Evolutionary conservation across 106 monocot species (phyloP).

Genomic region (Amphibolis antarctica): DNA sequence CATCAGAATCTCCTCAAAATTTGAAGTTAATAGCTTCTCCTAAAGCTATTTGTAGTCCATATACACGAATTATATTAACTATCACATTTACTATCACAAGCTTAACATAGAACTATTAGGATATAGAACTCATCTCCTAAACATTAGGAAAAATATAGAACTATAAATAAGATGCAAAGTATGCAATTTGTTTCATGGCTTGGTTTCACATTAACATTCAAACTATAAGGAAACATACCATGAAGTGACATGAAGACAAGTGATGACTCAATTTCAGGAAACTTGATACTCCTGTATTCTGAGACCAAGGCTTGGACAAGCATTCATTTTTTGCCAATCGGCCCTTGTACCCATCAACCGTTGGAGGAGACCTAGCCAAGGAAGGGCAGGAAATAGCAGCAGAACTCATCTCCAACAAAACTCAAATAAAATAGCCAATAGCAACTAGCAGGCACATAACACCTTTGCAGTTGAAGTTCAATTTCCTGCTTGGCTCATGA

Average conservation of each 20-base stretch:
- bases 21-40: too few relatives aligned
- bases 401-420: neutral
- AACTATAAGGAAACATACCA: constrained; percentile 1
- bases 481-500: too few relatives aligned
- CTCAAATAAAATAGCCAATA: neutral
- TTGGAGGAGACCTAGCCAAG: neutral
- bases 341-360: neutral
- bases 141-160: neutral
- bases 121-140: too few relatives aligned
- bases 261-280: neutral
- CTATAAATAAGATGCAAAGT: neutral
- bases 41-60: too few relatives aligned
- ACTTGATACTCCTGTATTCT: neutral
- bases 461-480: too few relatives aligned
- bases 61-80: too few relatives aligned
- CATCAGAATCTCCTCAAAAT: too few relatives aligned
- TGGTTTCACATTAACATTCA: neutral
- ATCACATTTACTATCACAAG: too few relatives aligned
- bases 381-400: neutral
- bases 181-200: neutral
- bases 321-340: neutral
- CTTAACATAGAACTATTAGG: too few relatives aligned
- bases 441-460: too few relatives aligned
- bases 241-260: constrained; percentile 7
- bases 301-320: neutral